Base-by-base conservation (phyloP, 306 rosid genomes). In the Lathyrus sativus region DNA sequence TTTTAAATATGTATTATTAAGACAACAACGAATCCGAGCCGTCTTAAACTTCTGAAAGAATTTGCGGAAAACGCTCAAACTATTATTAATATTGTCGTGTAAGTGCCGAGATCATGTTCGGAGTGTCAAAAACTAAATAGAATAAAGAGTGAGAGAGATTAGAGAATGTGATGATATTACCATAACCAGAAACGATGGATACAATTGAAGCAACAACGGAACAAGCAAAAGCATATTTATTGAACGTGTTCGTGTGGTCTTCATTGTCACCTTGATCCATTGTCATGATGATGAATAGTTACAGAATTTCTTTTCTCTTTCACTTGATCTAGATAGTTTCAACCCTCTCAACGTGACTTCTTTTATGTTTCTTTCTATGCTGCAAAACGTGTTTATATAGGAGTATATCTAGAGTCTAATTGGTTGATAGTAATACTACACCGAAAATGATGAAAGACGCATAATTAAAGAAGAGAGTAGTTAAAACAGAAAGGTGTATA, bases 111-210 rank as follows among this genome's bases (percentile, higher is more conserved):
- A 24, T 24, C 26, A 2, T 24, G 26, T 24, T 24, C 3, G 26
- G 26, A 24, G 3, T 24, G 26, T 24, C 3, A 5, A 5, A 33
- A 33, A 33, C 6, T 6, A 33, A 33, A 33, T 33, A 6, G 39
- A 43, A 43, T 43, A 11, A 10, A 3, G 11, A 12, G 48, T 43
- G 10, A 12, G 17, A 46, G 22, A 14, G 9, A 46, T 14, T 2
- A 46, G 11, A 46, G 53, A 46, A 46, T n/a, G 53, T 17, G 15
- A 46, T 46, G 15, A 46, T 11, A 24, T 70, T 75, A 75, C 84
- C 87, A 6, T 83, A 83, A 64, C 87, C 87, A 70, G 88, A 87
- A 24, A 89, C 87, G 61, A 89, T 76, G 68, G 96, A 89, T 5
- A 85, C 71, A 73, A 89, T 68, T 9, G 97, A 87, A 66, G 87